Evolutionary conservation across 306 rosid species (phyloP).

Genomic region (Quercus gilva): DNA sequence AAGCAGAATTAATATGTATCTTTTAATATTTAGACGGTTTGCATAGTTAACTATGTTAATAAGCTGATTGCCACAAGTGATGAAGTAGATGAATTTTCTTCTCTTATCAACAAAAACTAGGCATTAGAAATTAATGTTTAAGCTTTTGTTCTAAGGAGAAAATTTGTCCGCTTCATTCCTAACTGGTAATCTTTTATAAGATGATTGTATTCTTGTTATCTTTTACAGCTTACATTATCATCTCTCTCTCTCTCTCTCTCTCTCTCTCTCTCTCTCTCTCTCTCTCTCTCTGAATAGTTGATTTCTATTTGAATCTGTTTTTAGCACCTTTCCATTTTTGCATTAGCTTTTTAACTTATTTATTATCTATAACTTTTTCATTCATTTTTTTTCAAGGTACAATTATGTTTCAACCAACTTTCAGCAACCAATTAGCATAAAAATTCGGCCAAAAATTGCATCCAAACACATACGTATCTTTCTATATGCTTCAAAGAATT

Average conservation of each 20-base stretch:
- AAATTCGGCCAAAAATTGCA: too few relatives aligned
- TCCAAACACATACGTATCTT: too few relatives aligned
- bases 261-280: conserved; percentile 1
- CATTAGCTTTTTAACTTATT: too few relatives aligned
- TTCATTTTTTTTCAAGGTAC: too few relatives aligned
- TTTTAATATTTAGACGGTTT: conserved; percentile 21
- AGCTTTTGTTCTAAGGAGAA: conserved; percentile 47
- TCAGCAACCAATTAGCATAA: too few relatives aligned
- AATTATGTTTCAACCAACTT: too few relatives aligned
- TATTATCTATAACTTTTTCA: too few relatives aligned
- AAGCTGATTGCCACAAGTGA: conserved; percentile 52
- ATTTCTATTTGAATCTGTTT: too few relatives aligned
- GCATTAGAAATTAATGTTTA: conserved; percentile 6
- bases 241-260: not conserved
- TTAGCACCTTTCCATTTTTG: too few relatives aligned
- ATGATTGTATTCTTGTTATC: conserved; percentile 12
- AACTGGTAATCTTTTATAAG: conserved; percentile 36
- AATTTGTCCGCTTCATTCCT: conserved; percentile 88
- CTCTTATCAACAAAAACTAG: conserved; percentile 22
- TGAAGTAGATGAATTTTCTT: conserved; percentile 95
- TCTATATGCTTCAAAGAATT: too few relatives aligned
- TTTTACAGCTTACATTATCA: not conserved
- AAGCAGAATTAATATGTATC: not conserved
- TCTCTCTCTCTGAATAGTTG: not conserved
- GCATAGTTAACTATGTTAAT: conserved; percentile 29